phyloP scores from a whole-genome alignment of 2,329 filamentous ascomycete species.

The Cladorrhinum sp. region DNA sequence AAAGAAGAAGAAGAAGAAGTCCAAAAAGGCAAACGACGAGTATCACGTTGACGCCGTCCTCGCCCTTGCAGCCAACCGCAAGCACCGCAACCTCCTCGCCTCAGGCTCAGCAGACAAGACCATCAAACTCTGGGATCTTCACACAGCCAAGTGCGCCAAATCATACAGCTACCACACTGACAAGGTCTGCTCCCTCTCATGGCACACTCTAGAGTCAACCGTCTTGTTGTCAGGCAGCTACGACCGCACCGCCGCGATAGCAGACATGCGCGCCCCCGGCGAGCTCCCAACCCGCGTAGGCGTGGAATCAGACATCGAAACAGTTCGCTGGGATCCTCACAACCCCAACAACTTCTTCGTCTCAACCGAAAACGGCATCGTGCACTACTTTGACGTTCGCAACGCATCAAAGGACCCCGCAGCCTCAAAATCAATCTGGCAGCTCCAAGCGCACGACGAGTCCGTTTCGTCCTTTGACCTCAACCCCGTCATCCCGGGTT shows the following conservation, averaged over 20 bases:
- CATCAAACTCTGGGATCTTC: constrained; percentile 95
- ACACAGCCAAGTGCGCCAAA: constrained; percentile 88
- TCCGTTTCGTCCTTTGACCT: constrained; percentile 90
- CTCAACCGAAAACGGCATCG: constrained; percentile 84
- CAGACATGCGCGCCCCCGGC: constrained; percentile 91
- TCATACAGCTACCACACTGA: constrained; percentile 95
- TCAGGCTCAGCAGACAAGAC: constrained; percentile 96
- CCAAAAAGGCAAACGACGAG: constrained; percentile 80
- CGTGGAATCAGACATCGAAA: constrained; percentile 94
- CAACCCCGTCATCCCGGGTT: constrained; percentile 85
- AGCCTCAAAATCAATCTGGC: constrained; percentile 84
- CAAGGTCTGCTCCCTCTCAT: constrained; percentile 94
- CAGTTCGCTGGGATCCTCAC: constrained; percentile 88
- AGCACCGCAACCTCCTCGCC: constrained; percentile 90
- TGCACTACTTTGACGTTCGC: constrained; percentile 89
- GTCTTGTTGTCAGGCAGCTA: constrained; percentile 91
- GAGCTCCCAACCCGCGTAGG: constrained; percentile 81
- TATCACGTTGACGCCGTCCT: constrained; percentile 95
- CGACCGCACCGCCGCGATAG: constrained; percentile 89
- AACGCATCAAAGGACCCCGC: constrained; percentile 69
- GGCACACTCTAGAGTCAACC: constrained; percentile 85
- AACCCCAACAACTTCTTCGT: constrained; percentile 92
- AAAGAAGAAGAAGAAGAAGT: constrained; percentile 90
- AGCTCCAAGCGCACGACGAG: constrained; percentile 90
- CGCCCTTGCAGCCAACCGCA: constrained; percentile 84